phyloP scores from a whole-genome alignment of 1,284 basidiomycete species.

The Meira miltonrushii region DNA sequence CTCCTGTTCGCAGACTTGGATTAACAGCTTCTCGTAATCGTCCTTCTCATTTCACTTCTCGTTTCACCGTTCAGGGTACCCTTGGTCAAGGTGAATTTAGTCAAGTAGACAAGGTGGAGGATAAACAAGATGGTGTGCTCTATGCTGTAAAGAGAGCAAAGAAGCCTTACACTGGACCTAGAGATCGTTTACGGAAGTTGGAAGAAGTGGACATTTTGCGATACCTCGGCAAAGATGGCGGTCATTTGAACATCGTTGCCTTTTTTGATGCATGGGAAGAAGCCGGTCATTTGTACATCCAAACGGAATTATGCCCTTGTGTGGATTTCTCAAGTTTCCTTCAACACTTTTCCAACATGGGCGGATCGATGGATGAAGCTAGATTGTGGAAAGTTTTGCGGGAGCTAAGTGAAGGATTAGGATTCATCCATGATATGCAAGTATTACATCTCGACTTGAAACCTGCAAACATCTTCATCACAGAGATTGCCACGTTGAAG shows the following conservation, averaged over 20 bases:
- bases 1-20: too few relatives aligned
- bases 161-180: conserved; percentile 75
- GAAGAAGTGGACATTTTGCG: conserved; percentile 93
- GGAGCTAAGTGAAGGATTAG: conserved; percentile 72
- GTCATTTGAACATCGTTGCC: conserved; percentile 61
- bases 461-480: conserved; percentile 94
- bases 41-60: conserved; percentile 21
- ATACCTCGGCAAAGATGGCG: conserved; percentile 58
- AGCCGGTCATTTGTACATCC: conserved; percentile 80
- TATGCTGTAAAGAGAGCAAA: conserved; percentile 94
- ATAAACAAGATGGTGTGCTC: conserved; percentile 62
- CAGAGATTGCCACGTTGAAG: conserved; percentile 81
- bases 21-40: neutral
- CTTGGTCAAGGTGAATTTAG: conserved; percentile 92
- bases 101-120: conserved; percentile 81
- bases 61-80: conserved; percentile 73
- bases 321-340: conserved; percentile 89
- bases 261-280: conserved; percentile 98
- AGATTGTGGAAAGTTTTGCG: conserved; percentile 94
- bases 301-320: conserved; percentile 87
- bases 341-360: conserved; percentile 80
- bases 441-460: conserved; percentile 96
- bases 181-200: conserved; percentile 75
- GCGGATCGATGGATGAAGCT: conserved; percentile 79
- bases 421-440: conserved; percentile 79